Base-by-base conservation (phyloP, 148 eudicot genomes). In the Rheum nobile region DNA sequence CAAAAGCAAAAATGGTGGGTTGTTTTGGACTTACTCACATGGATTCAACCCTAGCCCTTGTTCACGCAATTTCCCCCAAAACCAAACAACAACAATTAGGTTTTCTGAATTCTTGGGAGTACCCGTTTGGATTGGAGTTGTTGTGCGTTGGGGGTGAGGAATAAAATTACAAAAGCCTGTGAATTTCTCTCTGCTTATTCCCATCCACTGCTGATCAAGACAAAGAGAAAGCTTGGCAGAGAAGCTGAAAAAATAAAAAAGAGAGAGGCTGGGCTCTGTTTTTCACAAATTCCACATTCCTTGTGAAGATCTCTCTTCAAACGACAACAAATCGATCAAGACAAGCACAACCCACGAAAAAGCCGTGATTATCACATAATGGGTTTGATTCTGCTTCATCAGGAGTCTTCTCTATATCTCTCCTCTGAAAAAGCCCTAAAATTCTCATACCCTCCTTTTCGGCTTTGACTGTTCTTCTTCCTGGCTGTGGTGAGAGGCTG, bases 261-360 rank as follows among this genome's bases (percentile, higher is more conserved):
- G n/a, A n/a, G n/a, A n/a, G 47, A 26, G 50, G 12, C 11, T 41
- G 6, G 73, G 48, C 50, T 39, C 73, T 71, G 73, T 71, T 71
- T 71, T 39, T 71, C 73, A 71, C 19, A 71, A 38, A 71, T 71
- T 71, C 73, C 48, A 71, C 41, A 71, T 71, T 71, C 73, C 50
- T 41, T 32, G 35, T 22, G 42, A 41, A 12, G 73, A 71, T 31
- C 41, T 21, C 73, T 71, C 73, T 43, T 5, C 50, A 71, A 71
- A 71, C 73, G 73, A 41, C 48, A n/a, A 71, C 47, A 71, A 71
- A 71, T 71, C 73, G 47, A 71, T 71, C 29, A 71, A 39, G 73
- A 71, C 48, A 71, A 71, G 50, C 50, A 8, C 48, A 13, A 37
- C 46, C 44, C 17, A 71, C 42, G 50, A 71, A 21, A 24, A 71